Evolutionary conservation across 2,329 filamentous ascomycete genomes (phyloP).

Genomic region (Zalaria sp.): DNA sequence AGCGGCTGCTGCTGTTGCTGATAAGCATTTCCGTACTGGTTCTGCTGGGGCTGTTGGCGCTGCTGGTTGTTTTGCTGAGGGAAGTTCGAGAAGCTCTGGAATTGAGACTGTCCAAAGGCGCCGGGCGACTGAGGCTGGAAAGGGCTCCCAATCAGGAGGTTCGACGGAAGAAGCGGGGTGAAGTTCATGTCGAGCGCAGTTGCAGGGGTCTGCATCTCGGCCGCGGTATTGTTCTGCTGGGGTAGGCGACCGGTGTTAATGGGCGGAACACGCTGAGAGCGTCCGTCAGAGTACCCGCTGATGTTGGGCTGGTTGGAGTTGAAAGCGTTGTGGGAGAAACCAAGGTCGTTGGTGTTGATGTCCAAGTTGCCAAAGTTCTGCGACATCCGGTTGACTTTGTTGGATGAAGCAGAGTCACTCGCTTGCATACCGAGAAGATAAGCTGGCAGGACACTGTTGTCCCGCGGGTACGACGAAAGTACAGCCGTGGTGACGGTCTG

Average conservation of each 20-base stretch:
- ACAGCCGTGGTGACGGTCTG: slow-evolving; percentile 59
- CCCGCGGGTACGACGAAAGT: slow-evolving; percentile 62
- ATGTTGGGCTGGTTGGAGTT: slow-evolving; percentile 61
- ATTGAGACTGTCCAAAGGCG: slow-evolving; percentile 81
- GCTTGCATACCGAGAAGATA: slow-evolving; percentile 88
- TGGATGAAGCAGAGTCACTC: slow-evolving; percentile 49
- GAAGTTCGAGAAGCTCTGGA: slow-evolving; percentile 70
- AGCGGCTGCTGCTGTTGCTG: slow-evolving; percentile 53
- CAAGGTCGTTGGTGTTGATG: slow-evolving; percentile 57
- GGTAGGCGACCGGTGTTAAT: slow-evolving; percentile 67
- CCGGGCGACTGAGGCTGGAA: slow-evolving; percentile 92
- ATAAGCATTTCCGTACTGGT: slow-evolving; percentile 57
- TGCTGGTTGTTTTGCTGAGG: slow-evolving; percentile 44
- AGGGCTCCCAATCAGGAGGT: slow-evolving; percentile 85
- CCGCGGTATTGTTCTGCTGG: slow-evolving; percentile 36
- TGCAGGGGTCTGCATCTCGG: slow-evolving; percentile 73
- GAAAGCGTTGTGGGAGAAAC: slow-evolving; percentile 87
- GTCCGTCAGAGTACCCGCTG: slow-evolving; percentile 72
- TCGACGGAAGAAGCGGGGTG: slow-evolving; percentile 85
- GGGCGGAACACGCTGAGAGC: slow-evolving; percentile 73
- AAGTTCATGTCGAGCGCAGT: slow-evolving; percentile 97
- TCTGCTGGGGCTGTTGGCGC: slow-evolving; percentile 37
- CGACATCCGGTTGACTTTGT: slow-evolving; percentile 32
- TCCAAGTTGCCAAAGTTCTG: slow-evolving; percentile 68
- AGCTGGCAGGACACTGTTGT: slow-evolving; percentile 71